Base-by-base conservation (phyloP, 2,329 filamentous ascomycete genomes). In the Apiospora koreana region DNA sequence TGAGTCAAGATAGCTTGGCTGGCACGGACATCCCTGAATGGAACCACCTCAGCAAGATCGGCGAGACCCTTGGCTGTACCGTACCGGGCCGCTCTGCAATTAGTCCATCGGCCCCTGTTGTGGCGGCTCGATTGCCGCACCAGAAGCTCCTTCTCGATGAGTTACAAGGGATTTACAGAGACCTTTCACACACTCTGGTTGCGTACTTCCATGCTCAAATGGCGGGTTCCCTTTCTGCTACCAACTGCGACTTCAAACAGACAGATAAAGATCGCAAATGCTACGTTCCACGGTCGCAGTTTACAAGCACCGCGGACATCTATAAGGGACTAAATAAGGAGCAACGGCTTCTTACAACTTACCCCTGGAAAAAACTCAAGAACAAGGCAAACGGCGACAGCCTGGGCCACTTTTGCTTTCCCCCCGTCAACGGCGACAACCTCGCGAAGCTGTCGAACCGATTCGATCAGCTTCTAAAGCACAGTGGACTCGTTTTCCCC, bases 341-440 rank as follows among this genome's bases (percentile, higher is more conserved):
- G 28, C 70, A 76, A 21, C 71, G 72, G 1, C 83, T 85, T 68
- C 79, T 78, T 54, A 76, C 66, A 23, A n/a, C 21, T 18, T 68
- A 50, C 31, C 66, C 66, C 45, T 68, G 66, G 66, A 4, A 41
- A 1, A 54, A 18, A 16, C n/a, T 68, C 3, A 54, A 21, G 64
- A 25, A 18, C 18, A 21, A n/a, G 35, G 31, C 54, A n/a, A 8
- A 62, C 5, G 3, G 12, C 50, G 54, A 62, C 38, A n/a, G 28
- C 31, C 9, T 12, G 54, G 31, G 1, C 21, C 8, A 62, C 3
- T 62, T 62, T 8, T 12, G n/a, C 31, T n/a, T 9, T 18, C 3
- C 1, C 3, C 21, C 54, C 9, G 21, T 62, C 10, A 2, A 18
- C 2, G 31, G 31, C 18, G n/a, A 31, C 28, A 62, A 8, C 31